Conservation (phyloP, 2,329 filamentous ascomycete species). For the Colletotrichum sp. region DNA sequence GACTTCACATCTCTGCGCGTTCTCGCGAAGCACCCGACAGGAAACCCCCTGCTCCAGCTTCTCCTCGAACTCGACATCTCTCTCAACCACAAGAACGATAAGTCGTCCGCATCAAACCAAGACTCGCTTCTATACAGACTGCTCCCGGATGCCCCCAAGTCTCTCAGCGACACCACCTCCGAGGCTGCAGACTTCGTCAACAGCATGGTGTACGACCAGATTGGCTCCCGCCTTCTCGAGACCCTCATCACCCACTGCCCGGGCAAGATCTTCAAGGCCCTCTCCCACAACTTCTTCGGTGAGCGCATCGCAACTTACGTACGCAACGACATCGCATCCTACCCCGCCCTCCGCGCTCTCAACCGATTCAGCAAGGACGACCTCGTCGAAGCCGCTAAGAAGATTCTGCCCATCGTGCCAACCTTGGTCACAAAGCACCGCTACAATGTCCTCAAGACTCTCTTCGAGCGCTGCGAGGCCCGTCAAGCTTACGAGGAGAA, state of each 20-base stretch:
- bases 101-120: constrained; percentile 52
- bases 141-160: constrained; percentile 75
- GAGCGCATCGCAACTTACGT: constrained; percentile 80
- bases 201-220: constrained; percentile 84
- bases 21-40: constrained; percentile 86
- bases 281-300: constrained; percentile 82
- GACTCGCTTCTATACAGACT: constrained; percentile 74
- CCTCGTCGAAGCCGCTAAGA: constrained; percentile 72
- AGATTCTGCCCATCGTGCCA: constrained; percentile 75
- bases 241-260: constrained; percentile 81
- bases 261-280: constrained; percentile 87
- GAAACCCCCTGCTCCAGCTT: constrained; percentile 91
- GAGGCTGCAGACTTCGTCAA: constrained; percentile 81
- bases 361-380: constrained; percentile 88
- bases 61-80: constrained; percentile 86
- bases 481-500: constrained; percentile 64
- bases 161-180: constrained; percentile 74
- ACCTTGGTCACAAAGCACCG: constrained; percentile 77
- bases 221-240: constrained; percentile 90
- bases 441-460: constrained; percentile 77
- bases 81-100: constrained; percentile 69
- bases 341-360: constrained; percentile 83
- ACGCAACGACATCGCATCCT: constrained; percentile 88
- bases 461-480: constrained; percentile 82
- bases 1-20: constrained; percentile 83